Evolutionary conservation across 1,284 basidiomycete species (phyloP), one percentile per base, ranked within the genome.

Genomic region (Ganoderma resinaceum): DNA sequence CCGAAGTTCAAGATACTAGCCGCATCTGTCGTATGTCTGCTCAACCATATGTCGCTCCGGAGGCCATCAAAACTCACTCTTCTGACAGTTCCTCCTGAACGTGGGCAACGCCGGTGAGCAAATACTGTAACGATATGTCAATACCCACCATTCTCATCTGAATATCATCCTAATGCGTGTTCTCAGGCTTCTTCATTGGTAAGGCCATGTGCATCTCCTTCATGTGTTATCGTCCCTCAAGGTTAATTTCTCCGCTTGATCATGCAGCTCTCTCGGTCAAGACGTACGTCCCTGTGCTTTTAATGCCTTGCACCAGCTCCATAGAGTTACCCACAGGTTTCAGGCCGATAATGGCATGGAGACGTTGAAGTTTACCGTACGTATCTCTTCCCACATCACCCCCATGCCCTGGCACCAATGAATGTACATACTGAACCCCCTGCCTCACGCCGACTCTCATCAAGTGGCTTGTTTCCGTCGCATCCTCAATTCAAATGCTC

Each of bases 401-500:
- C 37, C 37, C 37, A 38, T 12, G 9, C 14, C 9, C 37, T 38
- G 37, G 5, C 35, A 35, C 35, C 35, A 9, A 5, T 9, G 35
- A 35, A 9, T n/a, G n/a, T n/a, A 37, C 5, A 35, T 35, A 4
- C 35, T 35, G 5, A 9, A 4, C 35, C 35, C 35, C 35, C 9
- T 9, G 11, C 2, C 23, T 49, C 42, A 20, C 16, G 14, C 6
- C n/a, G 43, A 46, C 43, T 38, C 37, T 37, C 16, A 16, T 12
- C 33, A 31, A 67, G 66, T 67, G 66, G 66, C 66, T 67, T 4
- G 66, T 62, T 3, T 61, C 58, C 7, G 49, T 64, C 7, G 66
- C 62, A 8, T 57, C 62, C 12, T 63, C 62, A 1, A 61, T 67
- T 2, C 66, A 67, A 40, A 67, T 67, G 66, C 18, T 46, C 23